These are phyloP conservation scores for Dryas drummondii DNA, from an alignment of 306 rosid species.

Conservation along the genomic window DNA sequence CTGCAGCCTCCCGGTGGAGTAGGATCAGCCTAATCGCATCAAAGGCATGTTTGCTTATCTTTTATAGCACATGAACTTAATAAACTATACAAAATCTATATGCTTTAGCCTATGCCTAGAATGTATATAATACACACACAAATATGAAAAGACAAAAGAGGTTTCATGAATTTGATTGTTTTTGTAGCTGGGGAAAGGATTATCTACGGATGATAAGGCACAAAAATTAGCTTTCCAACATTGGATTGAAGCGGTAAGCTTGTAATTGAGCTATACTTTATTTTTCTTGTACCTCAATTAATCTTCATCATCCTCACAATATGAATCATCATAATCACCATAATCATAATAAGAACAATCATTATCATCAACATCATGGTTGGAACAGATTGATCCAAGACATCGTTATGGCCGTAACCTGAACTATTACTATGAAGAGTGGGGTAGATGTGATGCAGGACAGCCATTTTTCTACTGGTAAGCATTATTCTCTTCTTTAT, in stretches of 20 bases:
- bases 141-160: too few species aligned
- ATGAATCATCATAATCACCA: too few species aligned
- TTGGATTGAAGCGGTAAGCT: conserved; percentile 52
- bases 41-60: conserved; percentile 18
- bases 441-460: conserved; percentile 34
- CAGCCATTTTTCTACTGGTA: conserved; percentile 55
- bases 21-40: conserved; percentile 37
- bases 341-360: neutral
- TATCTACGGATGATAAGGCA: conserved; percentile 39
- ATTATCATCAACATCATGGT: neutral
- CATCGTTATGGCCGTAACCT: conserved; percentile 52
- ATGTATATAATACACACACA: neutral
- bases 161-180: neutral
- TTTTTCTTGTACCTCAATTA: neutral
- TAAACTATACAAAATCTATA: neutral
- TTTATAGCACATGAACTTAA: neutral
- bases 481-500: neutral
- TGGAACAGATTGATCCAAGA: conserved; percentile 46
- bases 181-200: conserved; percentile 47
- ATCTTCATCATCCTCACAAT: neutral
- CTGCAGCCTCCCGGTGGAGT: conserved; percentile 31
- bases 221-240: conserved; percentile 48
- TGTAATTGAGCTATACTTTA: neutral
- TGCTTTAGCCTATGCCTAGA: too few species aligned
- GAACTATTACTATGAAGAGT: conserved; percentile 41